These are phyloP conservation scores for Clarkia xantiana DNA, from an alignment of 345 rosid genomes.

Conservation along the genomic window DNA sequence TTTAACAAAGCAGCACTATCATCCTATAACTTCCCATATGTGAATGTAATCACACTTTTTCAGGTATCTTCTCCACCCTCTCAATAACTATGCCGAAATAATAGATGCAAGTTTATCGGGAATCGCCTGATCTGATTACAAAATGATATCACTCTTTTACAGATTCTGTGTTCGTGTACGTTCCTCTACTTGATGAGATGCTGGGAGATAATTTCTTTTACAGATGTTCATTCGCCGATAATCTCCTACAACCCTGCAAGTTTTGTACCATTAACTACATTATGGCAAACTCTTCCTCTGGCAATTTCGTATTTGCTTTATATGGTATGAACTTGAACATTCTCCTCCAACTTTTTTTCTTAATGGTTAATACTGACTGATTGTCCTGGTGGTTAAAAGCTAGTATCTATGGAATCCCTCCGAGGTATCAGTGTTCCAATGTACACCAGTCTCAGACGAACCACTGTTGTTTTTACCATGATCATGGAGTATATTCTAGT, in stretches of 20 bases:
- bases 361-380: background rate
- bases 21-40: conserved; percentile 73
- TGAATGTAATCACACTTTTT: conserved; percentile 71
- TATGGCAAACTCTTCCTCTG: conserved; percentile 66
- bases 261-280: conserved; percentile 55
- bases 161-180: conserved; percentile 77
- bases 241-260: conserved; percentile 27
- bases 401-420: conserved; percentile 82
- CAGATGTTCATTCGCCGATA: conserved; percentile 32
- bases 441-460: conserved; percentile 97
- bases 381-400: conserved; percentile 46
- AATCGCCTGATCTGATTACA: background rate
- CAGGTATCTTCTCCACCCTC: conserved; percentile 46
- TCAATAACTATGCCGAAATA: background rate
- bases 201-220: conserved; percentile 54
- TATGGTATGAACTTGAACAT: conserved; percentile 40
- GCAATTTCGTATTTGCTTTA: conserved; percentile 68
- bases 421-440: conserved; percentile 98
- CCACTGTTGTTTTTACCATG: conserved; percentile 92
- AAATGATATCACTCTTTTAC: conserved; percentile 5
- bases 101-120: background rate
- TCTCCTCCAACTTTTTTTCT: background rate
- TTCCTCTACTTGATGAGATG: conserved; percentile 59
- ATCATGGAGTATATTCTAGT: conserved; percentile 66
- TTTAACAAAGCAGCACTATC: conserved; percentile 99